Base-by-base conservation (phyloP, 306 rosid genomes). In the Elaeagnus macrophylla region DNA sequence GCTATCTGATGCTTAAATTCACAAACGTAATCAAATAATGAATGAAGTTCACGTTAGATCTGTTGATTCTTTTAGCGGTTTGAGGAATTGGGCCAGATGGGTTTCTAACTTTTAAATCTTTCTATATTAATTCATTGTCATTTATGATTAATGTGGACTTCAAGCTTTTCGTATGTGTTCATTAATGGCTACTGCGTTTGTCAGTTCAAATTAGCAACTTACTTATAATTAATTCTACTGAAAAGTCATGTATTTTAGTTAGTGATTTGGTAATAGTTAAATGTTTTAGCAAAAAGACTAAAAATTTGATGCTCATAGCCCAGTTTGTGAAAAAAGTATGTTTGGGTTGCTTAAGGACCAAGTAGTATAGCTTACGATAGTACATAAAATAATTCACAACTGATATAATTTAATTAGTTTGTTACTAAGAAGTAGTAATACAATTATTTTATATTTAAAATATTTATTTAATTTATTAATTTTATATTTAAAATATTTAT, bases 1-100 rank as follows among this genome's bases (percentile, higher is more conserved):
- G 12, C 62, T 88, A 42, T 88, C 79, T 1, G 74, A 84, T 61
- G 86, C 88, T 3, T 78, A 51, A 73, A 39, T 59, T 39, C 7
- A 6, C 12, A 59, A 35, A 39, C 14, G 12, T 32, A 25, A 35
- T 9, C n/a, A 10, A 15, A 12, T 18, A 35, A 35, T 7, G 48
- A 45, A 18, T 39, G 38, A 39, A 45, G 5, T 51, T 62, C 67
- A 15, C 11, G 39, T 10, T 32, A 57, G 48, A 51, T 65, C 79
- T 35, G 25, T 51, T 25, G 32, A 25, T 25, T 25, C 38, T 57
- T 36, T 48, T 42, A 45, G 47, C 64, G 49, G 48, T 61, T 52
- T 51, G 51, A 51, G 60, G 37, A 16, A 65, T 51, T 52, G 38
- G 67, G 77, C 66, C 57, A 53, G 48, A 53, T 61, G 51, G 52